A percentile compares a stretch with the other conserved stretches of the same genome.
These are phyloP conservation scores for Mikania micrantha DNA, from an alignment of 129 eudicot genomes.

Conservation along the genomic window DNA sequence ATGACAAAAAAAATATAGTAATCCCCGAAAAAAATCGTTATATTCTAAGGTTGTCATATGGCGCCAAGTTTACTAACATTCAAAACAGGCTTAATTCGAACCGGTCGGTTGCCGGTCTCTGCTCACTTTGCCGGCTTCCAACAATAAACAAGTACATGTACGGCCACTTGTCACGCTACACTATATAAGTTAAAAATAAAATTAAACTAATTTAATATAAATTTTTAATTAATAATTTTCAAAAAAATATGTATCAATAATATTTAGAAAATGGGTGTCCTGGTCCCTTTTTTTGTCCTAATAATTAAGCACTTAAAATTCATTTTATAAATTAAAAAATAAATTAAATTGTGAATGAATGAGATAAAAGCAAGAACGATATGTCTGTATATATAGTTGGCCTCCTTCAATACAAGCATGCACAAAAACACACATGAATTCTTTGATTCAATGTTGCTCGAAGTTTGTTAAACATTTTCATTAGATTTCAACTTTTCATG, in stretches of 20 bases:
- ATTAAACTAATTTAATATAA: not conserved
- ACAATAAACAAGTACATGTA: constrained; percentile 26
- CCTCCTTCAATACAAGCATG: constrained; percentile 28
- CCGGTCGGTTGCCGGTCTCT: constrained; percentile 12
- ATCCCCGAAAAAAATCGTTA: constrained; percentile 25
- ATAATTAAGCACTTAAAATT: not conserved
- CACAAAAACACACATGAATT: constrained; percentile 13
- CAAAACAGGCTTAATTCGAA: constrained; percentile 11
- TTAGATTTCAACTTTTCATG: not conserved
- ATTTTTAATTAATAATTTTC: not conserved
- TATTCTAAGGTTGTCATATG: constrained; percentile 27
- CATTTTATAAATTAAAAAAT: not conserved
- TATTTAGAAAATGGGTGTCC: not conserved
- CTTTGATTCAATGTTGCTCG: not conserved
- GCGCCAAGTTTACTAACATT: constrained; percentile 25
- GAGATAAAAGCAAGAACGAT: constrained; percentile 29
- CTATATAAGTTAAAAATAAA: not conserved
- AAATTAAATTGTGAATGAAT: constrained; percentile 9
- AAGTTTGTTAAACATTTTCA: not conserved
- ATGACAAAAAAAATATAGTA: constrained; percentile 15
- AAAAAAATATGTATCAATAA: not conserved
- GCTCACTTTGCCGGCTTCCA: constrained; percentile 26
- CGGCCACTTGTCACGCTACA: constrained; percentile 31
- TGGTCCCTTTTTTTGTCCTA: not conserved
- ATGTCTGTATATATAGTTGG: constrained; percentile 31